Percentiles rank a stretch among this genome's conserved stretches.
Conservation (phyloP, 495 filamentous ascomycete species). For the Astrocystis sublimbata region DNA sequence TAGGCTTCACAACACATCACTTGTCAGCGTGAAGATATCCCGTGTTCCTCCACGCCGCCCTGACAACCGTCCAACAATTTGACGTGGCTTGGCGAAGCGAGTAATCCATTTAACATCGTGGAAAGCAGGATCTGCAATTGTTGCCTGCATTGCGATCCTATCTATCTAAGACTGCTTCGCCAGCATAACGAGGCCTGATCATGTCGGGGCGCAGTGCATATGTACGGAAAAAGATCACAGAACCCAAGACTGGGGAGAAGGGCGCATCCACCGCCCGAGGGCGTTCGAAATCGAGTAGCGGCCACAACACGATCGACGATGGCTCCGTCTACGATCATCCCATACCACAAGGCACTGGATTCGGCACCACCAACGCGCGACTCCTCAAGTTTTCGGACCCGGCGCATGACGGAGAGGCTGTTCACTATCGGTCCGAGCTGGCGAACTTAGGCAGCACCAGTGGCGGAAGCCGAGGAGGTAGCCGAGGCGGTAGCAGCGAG, state of each 20-base stretch:
- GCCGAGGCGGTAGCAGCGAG: conserved; percentile 43
- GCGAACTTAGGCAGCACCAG: conserved; percentile 32
- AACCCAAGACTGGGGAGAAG: conserved; percentile 38
- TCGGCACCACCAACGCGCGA: conserved; percentile 42
- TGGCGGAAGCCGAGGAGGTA: conserved; percentile 43
- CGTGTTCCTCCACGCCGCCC: background rate
- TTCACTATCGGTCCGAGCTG: conserved; percentile 30
- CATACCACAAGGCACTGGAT: conserved; percentile 39
- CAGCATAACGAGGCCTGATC: conserved; percentile 1
- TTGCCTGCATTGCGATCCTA: background rate
- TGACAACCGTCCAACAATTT: background rate
- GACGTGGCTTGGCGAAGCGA: background rate
- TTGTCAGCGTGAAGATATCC: background rate
- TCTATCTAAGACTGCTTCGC: background rate
- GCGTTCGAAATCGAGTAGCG: conserved; percentile 34
- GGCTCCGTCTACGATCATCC: conserved; percentile 38
- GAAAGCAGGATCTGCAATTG: background rate
- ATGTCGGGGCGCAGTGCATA: conserved; percentile 60
- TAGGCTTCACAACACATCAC: background rate
- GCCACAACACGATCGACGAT: conserved; percentile 36
- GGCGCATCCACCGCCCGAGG: conserved; percentile 5
- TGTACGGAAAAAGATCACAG: conserved; percentile 55
- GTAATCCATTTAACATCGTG: background rate
- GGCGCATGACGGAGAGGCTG: conserved; percentile 31
- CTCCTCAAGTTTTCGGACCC: conserved; percentile 46